Base-by-base conservation (phyloP, 768 basidiomycete genomes). In the Pilatotrama ljubarskyi region DNA sequence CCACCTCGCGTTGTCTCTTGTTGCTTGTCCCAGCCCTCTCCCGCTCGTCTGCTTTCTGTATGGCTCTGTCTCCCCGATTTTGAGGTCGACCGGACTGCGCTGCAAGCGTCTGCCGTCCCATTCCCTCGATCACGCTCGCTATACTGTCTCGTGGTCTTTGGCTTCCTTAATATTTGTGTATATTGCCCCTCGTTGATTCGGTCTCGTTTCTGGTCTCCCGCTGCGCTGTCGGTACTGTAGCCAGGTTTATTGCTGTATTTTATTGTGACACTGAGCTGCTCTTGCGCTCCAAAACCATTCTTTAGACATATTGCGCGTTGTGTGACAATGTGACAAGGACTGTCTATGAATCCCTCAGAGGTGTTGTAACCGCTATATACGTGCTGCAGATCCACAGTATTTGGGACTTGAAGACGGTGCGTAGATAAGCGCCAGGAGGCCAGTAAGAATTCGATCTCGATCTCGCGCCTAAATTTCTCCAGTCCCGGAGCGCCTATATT, bases 231-330 rank as follows among this genome's bases (percentile, higher is more conserved):
- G 52, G 46, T 58, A 63, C 56, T 63, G 56, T 58, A 63, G 54
- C 41, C 56, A 52, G 57, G 53, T 58, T 63, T 51, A 63, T 52
- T 58, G 46, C 51, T 63, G 61, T 63, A 63, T 63, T 51, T 41
- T 63, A 63, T 63, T 42, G 44, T 49, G 49, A n/a, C 22, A 36
- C 40, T 41, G 41, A 43, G 37, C 50, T 36, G 51, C 38, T 18
- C 22, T 44, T 47, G 42, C 51, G 25, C 40, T 38, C 55, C 26
- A n/a, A 14, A 26, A 55, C 38, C 22, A 26, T 13, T 18, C 36
- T 40, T 24, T 48, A 15, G 18, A 46, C 25, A 38, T 15, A 22
- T 6, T 14, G 22, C 17, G 1, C 11, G 6, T n/a, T 24, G 37
- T 17, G 26, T 13, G 15, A 25, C n/a, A n/a, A n/a, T n/a, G n/a